phyloP scores from a whole-genome alignment of 2,329 filamentous ascomycete genomes.

The Lasiodiplodia gonubiensis region DNA sequence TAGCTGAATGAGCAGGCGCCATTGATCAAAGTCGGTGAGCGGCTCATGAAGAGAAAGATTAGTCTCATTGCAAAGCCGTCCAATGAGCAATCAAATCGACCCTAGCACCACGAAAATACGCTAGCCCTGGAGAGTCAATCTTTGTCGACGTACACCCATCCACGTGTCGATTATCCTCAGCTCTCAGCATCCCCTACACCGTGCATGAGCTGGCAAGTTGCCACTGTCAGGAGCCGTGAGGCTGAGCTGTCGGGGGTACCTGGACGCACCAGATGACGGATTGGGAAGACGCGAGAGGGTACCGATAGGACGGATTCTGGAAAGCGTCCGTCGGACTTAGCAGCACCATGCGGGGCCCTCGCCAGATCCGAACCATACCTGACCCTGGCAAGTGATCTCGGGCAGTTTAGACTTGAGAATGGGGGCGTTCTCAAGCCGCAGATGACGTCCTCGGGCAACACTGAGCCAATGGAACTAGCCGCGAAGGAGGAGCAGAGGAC shows the following conservation, averaged over 20 bases:
- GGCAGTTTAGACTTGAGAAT: not conserved
- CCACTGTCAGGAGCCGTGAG: not conserved
- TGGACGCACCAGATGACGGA: not conserved
- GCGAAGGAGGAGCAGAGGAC: not conserved
- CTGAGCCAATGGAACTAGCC: not conserved
- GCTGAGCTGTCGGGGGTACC: not conserved
- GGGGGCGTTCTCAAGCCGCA: not conserved
- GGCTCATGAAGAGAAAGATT: not conserved
- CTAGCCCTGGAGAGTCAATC: constrained; percentile 9
- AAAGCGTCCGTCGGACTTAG: not conserved
- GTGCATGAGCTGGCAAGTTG: constrained; percentile 5
- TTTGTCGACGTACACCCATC: constrained; percentile 12
- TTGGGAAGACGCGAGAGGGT: not conserved
- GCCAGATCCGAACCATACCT: not conserved
- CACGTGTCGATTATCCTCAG: constrained; percentile 15
- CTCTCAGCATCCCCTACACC: constrained; percentile 10
- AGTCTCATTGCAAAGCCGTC: not conserved
- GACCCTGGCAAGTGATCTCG: not conserved
- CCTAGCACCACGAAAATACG: constrained; percentile 2
- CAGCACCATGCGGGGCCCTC: not conserved
- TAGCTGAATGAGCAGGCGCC: not conserved
- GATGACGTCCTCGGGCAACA: not conserved
- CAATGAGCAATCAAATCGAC: constrained; percentile 17
- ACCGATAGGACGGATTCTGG: not conserved
- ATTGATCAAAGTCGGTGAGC: constrained; percentile 21